phyloP scores from a whole-genome alignment of 2,329 filamentous ascomycete species.

The Rhynchosporium secalis region DNA sequence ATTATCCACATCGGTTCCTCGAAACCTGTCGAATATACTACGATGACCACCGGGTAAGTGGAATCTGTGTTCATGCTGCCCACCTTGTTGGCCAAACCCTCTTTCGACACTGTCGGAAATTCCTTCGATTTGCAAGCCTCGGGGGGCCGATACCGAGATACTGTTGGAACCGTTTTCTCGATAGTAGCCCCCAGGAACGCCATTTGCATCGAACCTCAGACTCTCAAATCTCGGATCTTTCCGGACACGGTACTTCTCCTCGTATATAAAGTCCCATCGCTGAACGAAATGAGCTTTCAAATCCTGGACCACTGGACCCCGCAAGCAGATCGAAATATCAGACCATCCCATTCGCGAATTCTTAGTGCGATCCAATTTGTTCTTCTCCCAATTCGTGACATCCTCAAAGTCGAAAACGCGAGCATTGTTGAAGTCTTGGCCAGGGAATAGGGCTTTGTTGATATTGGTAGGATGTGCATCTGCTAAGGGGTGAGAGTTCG shows the following conservation, averaged over 20 bases:
- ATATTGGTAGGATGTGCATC: slow-evolving; percentile 73
- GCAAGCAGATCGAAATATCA: slow-evolving; percentile 76
- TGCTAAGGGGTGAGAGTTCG: slow-evolving; percentile 80
- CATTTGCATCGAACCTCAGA: slow-evolving; percentile 24
- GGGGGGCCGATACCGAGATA: not conserved
- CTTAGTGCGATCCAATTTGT: slow-evolving; percentile 79
- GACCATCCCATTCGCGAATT: slow-evolving; percentile 92
- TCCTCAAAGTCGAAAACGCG: slow-evolving; percentile 78
- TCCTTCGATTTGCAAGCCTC: slow-evolving; percentile 11
- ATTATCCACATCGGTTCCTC: slow-evolving; percentile 3
- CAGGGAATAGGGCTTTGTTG: slow-evolving; percentile 76
- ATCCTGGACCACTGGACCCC: slow-evolving; percentile 73
- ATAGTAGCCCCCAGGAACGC: slow-evolving; percentile 35
- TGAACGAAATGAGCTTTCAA: slow-evolving; percentile 78
- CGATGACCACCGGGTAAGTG: slow-evolving; percentile 20
- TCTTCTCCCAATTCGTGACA: slow-evolving; percentile 75
- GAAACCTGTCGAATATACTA: slow-evolving; percentile 24
- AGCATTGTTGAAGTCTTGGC: slow-evolving; percentile 92
- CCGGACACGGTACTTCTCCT: slow-evolving; percentile 69
- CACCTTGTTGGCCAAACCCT: not conserved
- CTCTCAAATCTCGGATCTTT: slow-evolving; percentile 49
- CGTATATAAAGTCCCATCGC: slow-evolving; percentile 89
- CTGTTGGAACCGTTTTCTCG: slow-evolving; percentile 30
- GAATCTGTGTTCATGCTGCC: slow-evolving; percentile 17
- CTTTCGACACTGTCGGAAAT: slow-evolving; percentile 15